These are phyloP conservation scores for Pyronema omphalodes DNA, from an alignment of 495 filamentous ascomycete species.

Conservation along the genomic window DNA sequence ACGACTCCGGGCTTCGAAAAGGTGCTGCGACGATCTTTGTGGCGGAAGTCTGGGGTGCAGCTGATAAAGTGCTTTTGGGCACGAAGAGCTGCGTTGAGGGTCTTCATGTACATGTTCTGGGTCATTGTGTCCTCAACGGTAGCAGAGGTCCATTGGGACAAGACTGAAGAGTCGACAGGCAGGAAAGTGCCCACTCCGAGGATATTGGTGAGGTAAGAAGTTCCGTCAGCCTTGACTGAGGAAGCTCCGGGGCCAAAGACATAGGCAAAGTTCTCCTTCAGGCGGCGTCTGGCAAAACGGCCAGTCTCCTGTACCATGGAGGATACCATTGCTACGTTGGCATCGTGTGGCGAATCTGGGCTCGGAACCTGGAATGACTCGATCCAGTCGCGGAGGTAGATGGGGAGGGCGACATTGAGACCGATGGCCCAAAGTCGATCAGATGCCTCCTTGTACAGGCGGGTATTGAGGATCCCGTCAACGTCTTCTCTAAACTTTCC, in stretches of 20 bases:
- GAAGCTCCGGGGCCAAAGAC: neutral
- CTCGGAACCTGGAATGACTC: neutral
- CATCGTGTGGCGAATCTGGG: neutral
- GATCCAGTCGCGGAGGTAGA: neutral
- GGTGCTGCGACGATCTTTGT: slow-evolving; percentile 1
- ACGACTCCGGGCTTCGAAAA: neutral
- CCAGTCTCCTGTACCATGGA: neutral
- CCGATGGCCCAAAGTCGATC: neutral
- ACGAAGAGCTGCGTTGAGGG: slow-evolving; percentile 16
- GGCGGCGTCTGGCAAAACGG: neutral
- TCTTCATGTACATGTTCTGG: slow-evolving; percentile 17
- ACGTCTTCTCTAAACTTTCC: neutral
- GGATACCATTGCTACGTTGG: neutral
- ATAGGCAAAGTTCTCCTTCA: neutral
- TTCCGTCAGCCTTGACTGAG: slow-evolving; percentile 5
- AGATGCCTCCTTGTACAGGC: neutral
- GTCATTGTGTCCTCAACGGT: slow-evolving; percentile 16
- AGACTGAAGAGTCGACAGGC: slow-evolving; percentile 9
- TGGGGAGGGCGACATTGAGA: neutral
- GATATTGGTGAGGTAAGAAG: slow-evolving; percentile 14
- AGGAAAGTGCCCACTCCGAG: slow-evolving; percentile 15
- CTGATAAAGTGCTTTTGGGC: slow-evolving; percentile 15
- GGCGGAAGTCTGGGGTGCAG: slow-evolving; percentile 13
- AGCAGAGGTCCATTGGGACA: slow-evolving; percentile 12
- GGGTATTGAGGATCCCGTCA: neutral